Conservation (phyloP, 768 basidiomycete species). For the Rhizopogon vesiculosus region DNA sequence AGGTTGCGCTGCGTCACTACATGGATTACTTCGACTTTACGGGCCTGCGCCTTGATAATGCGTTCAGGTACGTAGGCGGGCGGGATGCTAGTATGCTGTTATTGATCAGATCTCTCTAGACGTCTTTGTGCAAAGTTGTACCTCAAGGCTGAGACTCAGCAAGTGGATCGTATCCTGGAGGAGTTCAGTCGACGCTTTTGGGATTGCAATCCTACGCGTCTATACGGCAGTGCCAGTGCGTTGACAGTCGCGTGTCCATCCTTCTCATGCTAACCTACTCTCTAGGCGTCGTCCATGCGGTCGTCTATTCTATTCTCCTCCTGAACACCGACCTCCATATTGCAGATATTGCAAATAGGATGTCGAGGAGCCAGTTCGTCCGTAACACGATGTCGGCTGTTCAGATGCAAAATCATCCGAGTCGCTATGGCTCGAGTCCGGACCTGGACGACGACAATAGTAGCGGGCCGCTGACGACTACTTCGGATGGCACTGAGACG, state of each 20-base stretch:
- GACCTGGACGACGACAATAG: constrained; percentile 67
- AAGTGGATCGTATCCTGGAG: constrained; percentile 94
- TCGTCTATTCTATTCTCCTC: constrained; percentile 87
- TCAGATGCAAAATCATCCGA: constrained; percentile 67
- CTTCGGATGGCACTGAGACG: constrained; percentile 56
- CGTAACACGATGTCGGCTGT: constrained; percentile 88
- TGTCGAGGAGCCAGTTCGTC: constrained; percentile 91
- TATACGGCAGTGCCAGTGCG: constrained; percentile 87
- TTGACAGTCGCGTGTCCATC: constrained; percentile 4
- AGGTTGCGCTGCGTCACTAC: constrained; percentile 70
- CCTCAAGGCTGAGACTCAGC: constrained; percentile 95
- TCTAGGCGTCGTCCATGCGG: constrained; percentile 89
- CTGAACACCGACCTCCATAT: constrained; percentile 98
- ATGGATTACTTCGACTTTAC: constrained; percentile 88
- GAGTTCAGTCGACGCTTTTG: constrained; percentile 88
- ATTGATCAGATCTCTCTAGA: constrained; percentile 31
- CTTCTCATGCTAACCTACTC: constrained; percentile 2
- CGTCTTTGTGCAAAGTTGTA: constrained; percentile 88
- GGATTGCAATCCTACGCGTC: constrained; percentile 77
- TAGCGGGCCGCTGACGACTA: constrained; percentile 50
- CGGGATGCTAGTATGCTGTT: background rate
- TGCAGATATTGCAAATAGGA: constrained; percentile 81
- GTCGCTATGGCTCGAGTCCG: constrained; percentile 48
- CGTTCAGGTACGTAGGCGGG: constrained; percentile 64
- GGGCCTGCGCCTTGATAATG: constrained; percentile 75